Conservation (phyloP, 2,329 filamentous ascomycete species). For the Diplodia intermedia region DNA sequence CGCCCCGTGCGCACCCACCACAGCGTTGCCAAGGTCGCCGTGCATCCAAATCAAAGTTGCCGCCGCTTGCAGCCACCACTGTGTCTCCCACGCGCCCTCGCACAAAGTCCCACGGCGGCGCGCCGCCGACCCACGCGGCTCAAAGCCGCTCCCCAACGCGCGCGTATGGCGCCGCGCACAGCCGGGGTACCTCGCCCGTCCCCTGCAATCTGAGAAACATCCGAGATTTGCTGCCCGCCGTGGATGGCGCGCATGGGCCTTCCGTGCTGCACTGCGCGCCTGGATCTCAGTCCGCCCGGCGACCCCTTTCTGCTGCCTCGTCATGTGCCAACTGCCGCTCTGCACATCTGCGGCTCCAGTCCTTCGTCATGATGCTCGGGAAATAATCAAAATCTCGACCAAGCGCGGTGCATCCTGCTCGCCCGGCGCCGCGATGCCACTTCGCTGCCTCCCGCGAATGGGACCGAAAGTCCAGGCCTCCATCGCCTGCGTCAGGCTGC, state of each 20-base stretch:
- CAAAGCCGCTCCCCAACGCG: slow-evolving; percentile 4
- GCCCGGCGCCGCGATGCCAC: not conserved
- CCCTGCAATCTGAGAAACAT: slow-evolving; percentile 28
- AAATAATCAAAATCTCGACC: slow-evolving; percentile 14
- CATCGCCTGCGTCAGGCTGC: not conserved
- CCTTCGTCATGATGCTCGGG: slow-evolving; percentile 23
- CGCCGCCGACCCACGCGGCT: slow-evolving; percentile 7
- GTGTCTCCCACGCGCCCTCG: not conserved
- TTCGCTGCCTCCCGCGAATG: not conserved
- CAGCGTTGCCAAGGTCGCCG: slow-evolving; percentile 26
- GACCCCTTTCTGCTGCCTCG: slow-evolving; percentile 26
- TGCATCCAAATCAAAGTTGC: slow-evolving; percentile 28
- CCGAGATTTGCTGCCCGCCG: slow-evolving; percentile 28
- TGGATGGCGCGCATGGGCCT: slow-evolving; percentile 3
- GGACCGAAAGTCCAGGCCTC: slow-evolving; percentile 1
- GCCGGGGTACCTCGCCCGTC: slow-evolving; percentile 27
- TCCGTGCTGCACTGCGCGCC: slow-evolving; percentile 17
- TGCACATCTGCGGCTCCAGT: slow-evolving; percentile 12
- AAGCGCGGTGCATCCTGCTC: not conserved
- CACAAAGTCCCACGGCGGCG: not conserved
- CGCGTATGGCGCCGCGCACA: slow-evolving; percentile 16
- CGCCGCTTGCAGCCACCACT: slow-evolving; percentile 5
- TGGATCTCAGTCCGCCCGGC: slow-evolving; percentile 2
- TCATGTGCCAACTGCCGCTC: slow-evolving; percentile 13
- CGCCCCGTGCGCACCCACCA: slow-evolving; percentile 21